A percentile compares a stretch with the other conserved stretches of the same genome.
These are phyloP conservation scores for Sclerotinia glacialis DNA, from an alignment of 2,329 filamentous ascomycete genomes.

Conservation along the genomic window DNA sequence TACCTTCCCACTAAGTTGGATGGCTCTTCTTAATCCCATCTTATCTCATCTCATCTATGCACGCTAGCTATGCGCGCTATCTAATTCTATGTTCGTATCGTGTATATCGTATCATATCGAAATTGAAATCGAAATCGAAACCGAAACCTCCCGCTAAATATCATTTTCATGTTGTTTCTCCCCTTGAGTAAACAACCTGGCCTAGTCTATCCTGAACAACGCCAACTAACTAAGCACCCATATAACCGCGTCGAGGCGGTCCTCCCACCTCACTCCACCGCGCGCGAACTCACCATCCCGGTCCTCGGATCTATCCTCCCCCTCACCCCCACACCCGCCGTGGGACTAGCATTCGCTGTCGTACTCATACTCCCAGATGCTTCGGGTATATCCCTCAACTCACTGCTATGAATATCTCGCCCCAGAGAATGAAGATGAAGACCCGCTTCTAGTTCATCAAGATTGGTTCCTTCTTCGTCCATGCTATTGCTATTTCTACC, in stretches of 20 bases:
- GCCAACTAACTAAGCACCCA: neutral
- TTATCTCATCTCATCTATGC: neutral
- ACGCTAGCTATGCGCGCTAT: neutral
- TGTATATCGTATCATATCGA: too few species aligned
- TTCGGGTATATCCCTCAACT: slow-evolving; percentile 44
- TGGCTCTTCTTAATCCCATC: neutral
- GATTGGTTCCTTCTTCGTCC: slow-evolving; percentile 29
- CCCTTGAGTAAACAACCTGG: too few species aligned
- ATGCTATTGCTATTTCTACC: neutral
- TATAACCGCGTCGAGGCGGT: slow-evolving; percentile 7
- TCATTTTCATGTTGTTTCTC: neutral
- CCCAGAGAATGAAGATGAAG: slow-evolving; percentile 22
- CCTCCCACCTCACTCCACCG: slow-evolving; percentile 31
- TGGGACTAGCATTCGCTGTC: slow-evolving; percentile 19
- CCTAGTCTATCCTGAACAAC: too few species aligned
- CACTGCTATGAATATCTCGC: slow-evolving; percentile 41
- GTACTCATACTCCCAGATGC: slow-evolving; percentile 25
- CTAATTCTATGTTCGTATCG: too few species aligned
- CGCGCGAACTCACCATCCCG: slow-evolving; percentile 38
- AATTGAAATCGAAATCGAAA: neutral
- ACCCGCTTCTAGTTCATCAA: slow-evolving; percentile 37
- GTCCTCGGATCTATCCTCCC: slow-evolving; percentile 38
- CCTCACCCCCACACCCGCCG: neutral
- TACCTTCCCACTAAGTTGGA: neutral
- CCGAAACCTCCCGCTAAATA: neutral